These are phyloP conservation scores for Komagataea norvegica DNA, from an alignment of 1,139 yeast genomes.

Conservation along the genomic window DNA sequence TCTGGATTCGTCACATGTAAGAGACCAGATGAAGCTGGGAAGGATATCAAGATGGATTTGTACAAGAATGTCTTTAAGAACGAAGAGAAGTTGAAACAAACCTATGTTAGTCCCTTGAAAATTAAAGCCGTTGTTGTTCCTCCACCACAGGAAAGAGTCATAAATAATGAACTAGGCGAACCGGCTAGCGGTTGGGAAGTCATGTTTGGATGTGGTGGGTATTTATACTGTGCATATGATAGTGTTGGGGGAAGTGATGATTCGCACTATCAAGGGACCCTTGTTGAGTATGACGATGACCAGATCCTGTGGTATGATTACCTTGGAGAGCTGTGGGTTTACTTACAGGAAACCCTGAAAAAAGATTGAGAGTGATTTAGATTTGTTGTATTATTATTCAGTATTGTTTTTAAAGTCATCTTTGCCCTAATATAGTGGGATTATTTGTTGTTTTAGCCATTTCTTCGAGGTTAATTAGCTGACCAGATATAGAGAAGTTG, in stretches of 20 bases:
- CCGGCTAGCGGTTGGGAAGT: constrained; percentile 32
- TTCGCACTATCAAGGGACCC: constrained; percentile 24
- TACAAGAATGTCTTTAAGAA: constrained; percentile 28
- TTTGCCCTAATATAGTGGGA: not conserved
- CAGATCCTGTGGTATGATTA: constrained; percentile 22
- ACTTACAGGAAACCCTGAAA: constrained; percentile 15
- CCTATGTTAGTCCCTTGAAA: constrained; percentile 26
- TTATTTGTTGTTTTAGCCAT: not conserved
- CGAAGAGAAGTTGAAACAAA: constrained; percentile 21
- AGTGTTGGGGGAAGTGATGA: constrained; percentile 36
- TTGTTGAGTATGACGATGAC: constrained; percentile 22
- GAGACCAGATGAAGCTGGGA: constrained; percentile 34
- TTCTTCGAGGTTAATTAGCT: no score
- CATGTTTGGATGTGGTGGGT: constrained; percentile 37
- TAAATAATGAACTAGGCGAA: constrained; percentile 29
- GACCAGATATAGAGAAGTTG: no score
- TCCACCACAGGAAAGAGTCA: constrained; percentile 28
- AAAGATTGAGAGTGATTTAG: not conserved
- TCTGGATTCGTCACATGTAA: constrained; percentile 53
- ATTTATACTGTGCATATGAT: constrained; percentile 45
- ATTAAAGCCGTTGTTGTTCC: constrained; percentile 33
- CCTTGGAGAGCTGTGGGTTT: constrained; percentile 25
- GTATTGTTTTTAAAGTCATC: not conserved
- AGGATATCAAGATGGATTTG: constrained; percentile 28
- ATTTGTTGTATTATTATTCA: not conserved